These are phyloP conservation scores for Pseudoperonospora humuli DNA, from an alignment of 352 stramenopile genomes.

Conservation along the genomic window DNA sequence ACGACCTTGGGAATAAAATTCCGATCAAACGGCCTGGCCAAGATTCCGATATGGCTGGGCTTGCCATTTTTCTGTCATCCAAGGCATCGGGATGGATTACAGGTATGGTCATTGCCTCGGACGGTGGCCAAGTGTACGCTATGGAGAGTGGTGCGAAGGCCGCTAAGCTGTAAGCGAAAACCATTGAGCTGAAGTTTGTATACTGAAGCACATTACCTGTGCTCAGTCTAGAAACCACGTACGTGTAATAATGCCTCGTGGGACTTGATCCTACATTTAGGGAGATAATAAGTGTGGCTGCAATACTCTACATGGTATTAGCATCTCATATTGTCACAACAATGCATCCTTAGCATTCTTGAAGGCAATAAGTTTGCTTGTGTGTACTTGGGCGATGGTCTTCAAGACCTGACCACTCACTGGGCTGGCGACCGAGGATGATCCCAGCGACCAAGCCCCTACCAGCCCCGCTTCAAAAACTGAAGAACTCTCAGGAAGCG, in stretches of 20 bases:
- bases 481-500: conserved; percentile 5
- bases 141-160: conserved; percentile 33
- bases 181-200: too few relatives aligned
- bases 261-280: too few relatives aligned
- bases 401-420: conserved; percentile 8
- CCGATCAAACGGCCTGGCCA: conserved; percentile 80
- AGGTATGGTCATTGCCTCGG: conserved; percentile 87
- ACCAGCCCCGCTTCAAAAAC: too few relatives aligned
- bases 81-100: conserved; percentile 89
- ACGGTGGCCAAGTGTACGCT: conserved; percentile 77
- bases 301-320: too few relatives aligned
- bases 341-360: too few relatives aligned
- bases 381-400: conserved; percentile 5
- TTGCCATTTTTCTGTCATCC: conserved; percentile 89
- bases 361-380: too few relatives aligned
- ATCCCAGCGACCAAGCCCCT: not conserved
- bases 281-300: too few relatives aligned
- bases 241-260: too few relatives aligned
- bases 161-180: conserved; percentile 25
- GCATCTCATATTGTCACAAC: too few relatives aligned
- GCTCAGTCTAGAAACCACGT: too few relatives aligned
- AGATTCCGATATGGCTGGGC: conserved; percentile 90
- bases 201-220: too few relatives aligned
- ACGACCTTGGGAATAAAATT: conserved; percentile 60
- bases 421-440: conserved; percentile 1